Evolutionary conservation across 176 grass and related monocot species (phyloP), one percentile per base, ranked within the genome.

Genomic region (Oropetium thomaeum): DNA sequence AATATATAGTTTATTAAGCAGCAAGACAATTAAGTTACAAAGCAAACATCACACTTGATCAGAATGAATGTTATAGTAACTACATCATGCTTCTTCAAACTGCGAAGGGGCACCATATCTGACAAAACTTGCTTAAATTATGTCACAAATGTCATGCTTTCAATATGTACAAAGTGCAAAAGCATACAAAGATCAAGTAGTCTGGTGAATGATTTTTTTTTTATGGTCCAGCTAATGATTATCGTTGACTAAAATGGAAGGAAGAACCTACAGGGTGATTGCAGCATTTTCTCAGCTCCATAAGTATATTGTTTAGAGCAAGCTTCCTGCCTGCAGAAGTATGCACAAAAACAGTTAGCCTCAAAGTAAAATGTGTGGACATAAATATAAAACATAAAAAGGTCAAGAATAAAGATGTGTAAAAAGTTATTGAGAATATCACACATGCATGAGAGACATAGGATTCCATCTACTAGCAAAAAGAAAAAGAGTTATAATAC

Each of bases 271-370:
- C 90, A 47, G 87, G 83, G 14, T 93, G 90, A 81, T 89, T 87
- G 47, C 87, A 89, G 74, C 87, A 93, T 82, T 93, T 93, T 52
- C 74, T 78, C 72, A 89, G 20, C 31, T 74, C 65, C 38, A 88
- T 77, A 7, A 89, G 86, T 31, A 93, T 60, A 9, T 71, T 81
- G 49, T 89, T 89, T 78, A 93, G 79, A 83, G 80, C 78, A 81
- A 84, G 66, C 31, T 87, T 93, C 82, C 47, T 81, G 71, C 90
- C 90, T 89, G 66, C 66, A 75, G 14, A 76, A 44, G 55, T 35
- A 53, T 14, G 62, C 5, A 55, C 33, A 34, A 13, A 58, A 38
- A 66, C 29, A 32, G 16, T 80, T 23, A 86, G 43, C 34, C 20
- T 10, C 1, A 10, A 41, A 54, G 15, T 33, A 70, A 74, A 78